Conservation (phyloP, 2,329 filamentous ascomycete genomes). For the Monosporascus sp. region DNA sequence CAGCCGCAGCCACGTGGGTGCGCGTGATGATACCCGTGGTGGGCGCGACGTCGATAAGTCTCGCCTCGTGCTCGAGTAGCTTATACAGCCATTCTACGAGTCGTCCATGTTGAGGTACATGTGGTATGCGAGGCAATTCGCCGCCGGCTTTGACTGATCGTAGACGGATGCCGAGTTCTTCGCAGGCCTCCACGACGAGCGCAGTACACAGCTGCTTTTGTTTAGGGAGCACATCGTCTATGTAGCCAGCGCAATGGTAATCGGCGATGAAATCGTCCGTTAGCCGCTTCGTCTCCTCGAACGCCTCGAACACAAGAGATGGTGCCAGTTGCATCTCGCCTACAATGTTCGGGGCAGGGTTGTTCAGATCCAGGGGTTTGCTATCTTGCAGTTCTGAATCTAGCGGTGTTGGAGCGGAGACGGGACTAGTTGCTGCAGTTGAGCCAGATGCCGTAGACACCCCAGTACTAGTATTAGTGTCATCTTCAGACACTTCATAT, state of each 20-base stretch:
- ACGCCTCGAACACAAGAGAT: constrained; percentile 19
- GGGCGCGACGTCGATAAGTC: constrained; percentile 21
- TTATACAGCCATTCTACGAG: constrained; percentile 28
- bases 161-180: constrained; percentile 24
- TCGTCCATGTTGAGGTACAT: constrained; percentile 21
- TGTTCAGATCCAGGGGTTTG: not conserved
- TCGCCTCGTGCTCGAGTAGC: constrained; percentile 25
- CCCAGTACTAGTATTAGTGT: too few species aligned
- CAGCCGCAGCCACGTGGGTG: constrained; percentile 14
- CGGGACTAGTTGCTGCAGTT: too few species aligned
- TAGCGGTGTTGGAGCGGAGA: too few species aligned
- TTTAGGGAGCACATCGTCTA: constrained; percentile 20
- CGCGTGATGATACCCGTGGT: constrained; percentile 20
- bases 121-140: constrained; percentile 17
- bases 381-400: too few species aligned
- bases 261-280: constrained; percentile 26
- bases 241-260: constrained; percentile 18
- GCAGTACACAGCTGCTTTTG: constrained; percentile 14
- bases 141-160: constrained; percentile 19
- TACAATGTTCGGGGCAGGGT: not conserved
- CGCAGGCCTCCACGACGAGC: constrained; percentile 28
- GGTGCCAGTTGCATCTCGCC: not conserved
- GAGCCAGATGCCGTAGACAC: too few species aligned
- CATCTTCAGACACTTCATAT: too few species aligned
- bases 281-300: constrained; percentile 19